Base-by-base conservation (phyloP, 148 eudicot species). In the Silene conica region DNA sequence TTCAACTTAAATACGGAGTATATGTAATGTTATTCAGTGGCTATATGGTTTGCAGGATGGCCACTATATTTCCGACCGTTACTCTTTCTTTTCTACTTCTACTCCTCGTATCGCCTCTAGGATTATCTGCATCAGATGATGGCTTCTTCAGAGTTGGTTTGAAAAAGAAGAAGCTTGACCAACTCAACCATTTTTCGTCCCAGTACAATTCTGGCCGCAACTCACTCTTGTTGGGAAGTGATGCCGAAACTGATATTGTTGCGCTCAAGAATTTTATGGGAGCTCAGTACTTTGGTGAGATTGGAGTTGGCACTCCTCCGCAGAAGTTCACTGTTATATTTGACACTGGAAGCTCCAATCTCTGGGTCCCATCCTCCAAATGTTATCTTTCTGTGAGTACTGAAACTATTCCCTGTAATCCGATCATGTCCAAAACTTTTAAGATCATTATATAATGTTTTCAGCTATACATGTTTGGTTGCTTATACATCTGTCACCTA, bases 301-400 rank as follows among this genome's bases (percentile, higher is more conserved):
- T 92, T 82, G 93, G 90, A 66, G 88, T 93, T 80, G 98, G 98
- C 14, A 89, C 92, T 46, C 98, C 98, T 26, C 83, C 93, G 31
- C 98, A 93, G 72, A 93, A 86, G 45, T 90, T 93, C 77, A 89
- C 89, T 25, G 98, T 93, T 73, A 84, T 93, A 63, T 93, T 93
- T 60, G 98, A 93, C 82, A 93, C 93, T 9, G 98, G 98, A 77
- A 93, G 96, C 77, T 93, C 98, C 45, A 90, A 90, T 80, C 89
- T 93, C 65, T 93, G 96, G 96, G 90, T 90, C 78, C 98, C 96
- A 21, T 93, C 96, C 56, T 82, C 88, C 59, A 90, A 90, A 81
- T 93, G 98, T 77, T 86, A 85, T 63, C 85, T 93, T 58, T 93
- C 93, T 43, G 98, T 93, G 80, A 87, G 92, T 87, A 59, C 45